Evolutionary conservation across 805 yeast genomes (phyloP).

Genomic region (Nakazawaea anatomiae): DNA sequence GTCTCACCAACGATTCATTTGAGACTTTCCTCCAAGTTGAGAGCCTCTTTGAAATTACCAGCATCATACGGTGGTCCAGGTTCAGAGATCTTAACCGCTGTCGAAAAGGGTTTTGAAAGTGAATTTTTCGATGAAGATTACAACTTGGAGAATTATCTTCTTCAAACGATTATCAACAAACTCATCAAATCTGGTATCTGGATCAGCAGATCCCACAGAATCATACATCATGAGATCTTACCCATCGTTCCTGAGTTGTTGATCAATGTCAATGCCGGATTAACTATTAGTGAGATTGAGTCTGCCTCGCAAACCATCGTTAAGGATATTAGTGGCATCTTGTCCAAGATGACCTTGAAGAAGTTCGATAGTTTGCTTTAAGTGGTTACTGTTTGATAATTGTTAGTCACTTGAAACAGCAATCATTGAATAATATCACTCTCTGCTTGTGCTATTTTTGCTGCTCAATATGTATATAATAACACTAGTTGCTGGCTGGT

Average conservation of each 20-base stretch:
- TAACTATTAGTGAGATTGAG: slow-evolving; percentile 38
- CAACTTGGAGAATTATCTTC: slow-evolving; percentile 50
- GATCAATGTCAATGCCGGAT: slow-evolving; percentile 40
- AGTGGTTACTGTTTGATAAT: not conserved
- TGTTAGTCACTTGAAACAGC: not conserved
- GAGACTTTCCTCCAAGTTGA: slow-evolving; percentile 40
- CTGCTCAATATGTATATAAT: not conserved
- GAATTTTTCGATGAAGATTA: slow-evolving; percentile 35
- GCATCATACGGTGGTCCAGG: slow-evolving; percentile 41
- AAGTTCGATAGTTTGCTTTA: slow-evolving; percentile 10
- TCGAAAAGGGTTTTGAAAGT: slow-evolving; percentile 36
- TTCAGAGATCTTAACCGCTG: slow-evolving; percentile 33
- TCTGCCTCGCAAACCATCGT: slow-evolving; percentile 34
- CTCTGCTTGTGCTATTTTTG: not conserved
- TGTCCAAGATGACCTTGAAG: slow-evolving; percentile 11
- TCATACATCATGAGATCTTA: slow-evolving; percentile 68
- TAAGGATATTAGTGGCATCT: slow-evolving; percentile 18
- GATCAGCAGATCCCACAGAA: slow-evolving; percentile 49
- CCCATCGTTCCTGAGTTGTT: slow-evolving; percentile 62
- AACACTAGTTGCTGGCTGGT: not conserved
- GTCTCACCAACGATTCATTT: slow-evolving; percentile 70
- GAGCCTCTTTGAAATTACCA: slow-evolving; percentile 43
- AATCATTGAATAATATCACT: not conserved
- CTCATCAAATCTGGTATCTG: slow-evolving; percentile 50
- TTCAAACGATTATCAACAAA: slow-evolving; percentile 62